These are phyloP conservation scores for Arthonia radiata DNA, from an alignment of 495 filamentous ascomycete species.

Conservation along the genomic window DNA sequence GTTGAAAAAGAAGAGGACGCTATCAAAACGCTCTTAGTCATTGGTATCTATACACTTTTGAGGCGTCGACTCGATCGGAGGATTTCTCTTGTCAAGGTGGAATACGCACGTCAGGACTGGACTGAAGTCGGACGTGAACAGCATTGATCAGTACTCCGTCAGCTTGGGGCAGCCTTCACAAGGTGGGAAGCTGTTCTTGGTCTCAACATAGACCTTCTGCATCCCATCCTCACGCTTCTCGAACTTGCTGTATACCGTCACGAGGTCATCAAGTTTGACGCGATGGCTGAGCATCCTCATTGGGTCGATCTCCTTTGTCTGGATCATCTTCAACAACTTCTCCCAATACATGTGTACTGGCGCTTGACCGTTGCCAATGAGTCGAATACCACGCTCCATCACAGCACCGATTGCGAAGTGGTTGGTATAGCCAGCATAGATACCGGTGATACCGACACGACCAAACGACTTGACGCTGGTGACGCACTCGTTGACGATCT, in stretches of 20 bases:
- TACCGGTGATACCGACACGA: slow-evolving; percentile 49
- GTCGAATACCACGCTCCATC: slow-evolving; percentile 65
- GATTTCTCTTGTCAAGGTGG: too few relatives aligned
- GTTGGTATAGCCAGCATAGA: slow-evolving; percentile 60
- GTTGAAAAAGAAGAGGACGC: too few relatives aligned
- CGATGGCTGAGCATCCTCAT: slow-evolving; percentile 61
- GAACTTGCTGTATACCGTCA: slow-evolving; percentile 43
- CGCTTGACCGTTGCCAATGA: slow-evolving; percentile 67
- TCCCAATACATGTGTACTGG: slow-evolving; percentile 73
- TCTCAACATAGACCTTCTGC: slow-evolving; percentile 51
- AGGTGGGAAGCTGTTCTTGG: slow-evolving; percentile 33
- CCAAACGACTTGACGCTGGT: slow-evolving; percentile 53
- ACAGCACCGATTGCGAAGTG: slow-evolving; percentile 66
- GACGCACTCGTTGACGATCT: slow-evolving; percentile 77
- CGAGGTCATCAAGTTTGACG: slow-evolving; percentile 48
- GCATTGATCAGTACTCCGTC: slow-evolving; percentile 13
- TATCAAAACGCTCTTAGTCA: too few relatives aligned
- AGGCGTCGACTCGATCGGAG: too few relatives aligned
- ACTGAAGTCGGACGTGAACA: too few relatives aligned
- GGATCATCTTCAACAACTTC: slow-evolving; percentile 42
- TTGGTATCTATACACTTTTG: too few relatives aligned
- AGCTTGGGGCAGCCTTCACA: slow-evolving; percentile 27
- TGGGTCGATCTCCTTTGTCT: slow-evolving; percentile 46
- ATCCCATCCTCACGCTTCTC: slow-evolving; percentile 41
- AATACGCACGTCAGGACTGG: too few relatives aligned